phyloP scores from a whole-genome alignment of 83 land plant species.

The Larix sibirica region DNA sequence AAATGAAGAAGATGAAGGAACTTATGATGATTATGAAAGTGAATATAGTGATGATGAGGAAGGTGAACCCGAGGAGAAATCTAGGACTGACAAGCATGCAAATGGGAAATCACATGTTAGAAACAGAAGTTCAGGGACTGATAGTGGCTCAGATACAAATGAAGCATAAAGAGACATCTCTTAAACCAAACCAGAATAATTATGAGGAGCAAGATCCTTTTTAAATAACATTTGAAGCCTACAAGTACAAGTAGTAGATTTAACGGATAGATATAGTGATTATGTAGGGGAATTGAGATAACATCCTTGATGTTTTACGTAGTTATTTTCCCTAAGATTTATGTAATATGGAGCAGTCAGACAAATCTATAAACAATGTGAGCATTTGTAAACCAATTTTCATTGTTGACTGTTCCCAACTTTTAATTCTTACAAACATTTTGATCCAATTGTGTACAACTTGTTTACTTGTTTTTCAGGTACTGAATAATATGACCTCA shows the following conservation, averaged over 20 bases:
- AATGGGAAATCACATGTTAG: constrained; percentile 16
- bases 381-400: not conserved
- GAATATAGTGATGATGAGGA: constrained; percentile 95
- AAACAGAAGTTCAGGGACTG: constrained; percentile 14
- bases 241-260: no score
- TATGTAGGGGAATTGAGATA: not conserved
- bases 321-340: not conserved
- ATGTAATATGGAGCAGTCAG: not conserved
- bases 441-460: not conserved
- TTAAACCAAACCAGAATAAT: not conserved
- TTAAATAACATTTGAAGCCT: constrained; percentile 4
- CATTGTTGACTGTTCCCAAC: not conserved
- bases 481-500: not conserved
- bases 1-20: constrained; percentile 42
- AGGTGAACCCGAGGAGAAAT: constrained; percentile 30
- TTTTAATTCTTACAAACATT: not conserved
- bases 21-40: constrained; percentile 89
- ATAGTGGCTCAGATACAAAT: constrained; percentile 11
- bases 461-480: not conserved
- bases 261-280: no score
- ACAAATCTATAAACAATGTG: not conserved
- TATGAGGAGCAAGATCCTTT: not conserved
- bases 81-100: constrained; percentile 22
- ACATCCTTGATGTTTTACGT: not conserved
- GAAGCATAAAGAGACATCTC: not conserved